phyloP scores from a whole-genome alignment of 306 rosid species.

The Cicer pinnatifidum region DNA sequence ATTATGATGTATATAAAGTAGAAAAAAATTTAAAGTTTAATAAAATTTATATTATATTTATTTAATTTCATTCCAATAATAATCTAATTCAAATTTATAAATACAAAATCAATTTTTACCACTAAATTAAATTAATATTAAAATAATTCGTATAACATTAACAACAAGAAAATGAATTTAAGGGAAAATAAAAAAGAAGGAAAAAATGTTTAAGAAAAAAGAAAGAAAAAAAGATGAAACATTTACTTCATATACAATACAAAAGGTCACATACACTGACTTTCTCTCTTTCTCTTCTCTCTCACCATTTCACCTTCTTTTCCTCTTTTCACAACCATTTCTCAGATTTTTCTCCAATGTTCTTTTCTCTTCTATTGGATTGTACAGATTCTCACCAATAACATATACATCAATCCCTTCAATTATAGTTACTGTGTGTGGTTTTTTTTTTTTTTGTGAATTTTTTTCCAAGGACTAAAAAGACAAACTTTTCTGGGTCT shows the following conservation, averaged over 20 bases:
- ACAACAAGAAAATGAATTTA: not conserved
- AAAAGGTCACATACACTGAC: slow-evolving; percentile 66
- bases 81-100: too few species aligned
- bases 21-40: too few species aligned
- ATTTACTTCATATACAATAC: slow-evolving; percentile 72
- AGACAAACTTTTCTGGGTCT: slow-evolving; percentile 72
- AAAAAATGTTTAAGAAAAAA: slow-evolving; percentile 20
- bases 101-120: too few species aligned
- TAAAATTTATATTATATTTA: too few species aligned
- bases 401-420: slow-evolving; percentile 62
- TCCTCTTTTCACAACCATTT: slow-evolving; percentile 76
- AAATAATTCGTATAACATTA: slow-evolving; percentile 48
- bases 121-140: too few species aligned
- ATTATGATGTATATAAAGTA: too few species aligned
- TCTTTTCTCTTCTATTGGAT: slow-evolving; percentile 80
- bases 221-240: slow-evolving; percentile 54
- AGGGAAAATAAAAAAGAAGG: not conserved
- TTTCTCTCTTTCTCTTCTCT: slow-evolving; percentile 47
- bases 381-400: slow-evolving; percentile 56
- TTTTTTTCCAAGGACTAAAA: slow-evolving; percentile 50
- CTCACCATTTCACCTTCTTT: slow-evolving; percentile 65
- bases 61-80: too few species aligned
- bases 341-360: slow-evolving; percentile 81
- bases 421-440: slow-evolving; percentile 57
- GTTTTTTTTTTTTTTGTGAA: slow-evolving; percentile 54